Base-by-base conservation (phyloP, 2,329 filamentous ascomycete genomes). In the Neofusicoccum umdonicola region DNA sequence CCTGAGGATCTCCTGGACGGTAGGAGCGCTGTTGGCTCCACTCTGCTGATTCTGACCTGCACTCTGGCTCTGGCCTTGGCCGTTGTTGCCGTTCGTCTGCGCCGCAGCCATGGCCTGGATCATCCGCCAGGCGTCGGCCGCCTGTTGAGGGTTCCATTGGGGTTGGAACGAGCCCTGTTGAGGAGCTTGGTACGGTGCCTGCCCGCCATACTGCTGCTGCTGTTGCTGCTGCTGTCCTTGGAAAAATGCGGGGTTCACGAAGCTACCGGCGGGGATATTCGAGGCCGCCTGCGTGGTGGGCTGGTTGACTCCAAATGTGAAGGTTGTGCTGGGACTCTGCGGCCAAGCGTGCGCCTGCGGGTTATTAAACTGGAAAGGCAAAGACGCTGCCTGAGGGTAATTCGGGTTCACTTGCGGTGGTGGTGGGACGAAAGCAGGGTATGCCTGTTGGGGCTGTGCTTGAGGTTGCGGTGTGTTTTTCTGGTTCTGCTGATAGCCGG, bases 191-290 rank as follows among this genome's bases (percentile, higher is more conserved):
- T 60, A 60, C 22, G 44, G 44, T 19, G 17, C 45, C 13, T 62
- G 58, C 17, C 45, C 37, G 11, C 34, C 45, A 9, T 41, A 62
- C 8, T 31, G 27, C 57, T 52, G 63, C 48, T 66, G 54, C 12
- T 60, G 47, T 41, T 58, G 61, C 35, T 64, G 66, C 17, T 68
- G 66, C 44, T 73, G 61, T 17, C 65, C 64, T 54, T 69, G 68
- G 41, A 68, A 75, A 67, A 73, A 74, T 8, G 69, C 67, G 17
- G 74, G 74, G 58, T 77, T 77, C 45, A 72, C 69, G 65, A 74
- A 76, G 8, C 72, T 68, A 4, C 72, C 71, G 9, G 71, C 67
- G 3, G 73, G 68, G 31, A 65, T 37, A n/a, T 54, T 9, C 64
- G 44, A 66, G 19, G 41, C 64, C 60, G 61, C 68, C 56, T 42